Percentiles rank a stretch among this genome's conserved stretches.
phyloP scores from a whole-genome alignment of 2,329 filamentous ascomycete genomes.

The Talaromyces piceae region DNA sequence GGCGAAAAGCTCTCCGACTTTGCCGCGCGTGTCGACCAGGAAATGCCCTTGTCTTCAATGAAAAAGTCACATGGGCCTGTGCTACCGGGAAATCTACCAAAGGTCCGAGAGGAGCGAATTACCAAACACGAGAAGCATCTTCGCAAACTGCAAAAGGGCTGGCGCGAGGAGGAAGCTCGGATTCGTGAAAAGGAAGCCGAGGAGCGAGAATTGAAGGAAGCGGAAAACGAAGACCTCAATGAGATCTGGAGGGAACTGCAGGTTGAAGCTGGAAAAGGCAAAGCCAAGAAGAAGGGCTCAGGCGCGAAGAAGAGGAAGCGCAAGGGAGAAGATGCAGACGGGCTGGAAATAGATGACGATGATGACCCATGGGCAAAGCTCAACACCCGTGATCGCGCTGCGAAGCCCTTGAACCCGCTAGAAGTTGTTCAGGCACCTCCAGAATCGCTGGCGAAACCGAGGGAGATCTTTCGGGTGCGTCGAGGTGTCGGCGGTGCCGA shows the following conservation, averaged over 20 bases:
- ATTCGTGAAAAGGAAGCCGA: constrained; percentile 70
- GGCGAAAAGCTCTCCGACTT: constrained; percentile 81
- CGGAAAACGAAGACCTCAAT: constrained; percentile 60
- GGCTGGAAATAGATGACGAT: constrained; percentile 46
- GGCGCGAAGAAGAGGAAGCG: constrained; percentile 32
- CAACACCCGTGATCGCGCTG: constrained; percentile 47
- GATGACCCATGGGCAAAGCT: constrained; percentile 74
- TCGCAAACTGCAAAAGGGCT: constrained; percentile 50
- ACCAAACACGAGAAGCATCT: constrained; percentile 83
- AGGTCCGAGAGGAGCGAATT: constrained; percentile 48
- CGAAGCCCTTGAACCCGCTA: constrained; percentile 30
- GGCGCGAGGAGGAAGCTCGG: constrained; percentile 48
- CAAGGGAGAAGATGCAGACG: constrained; percentile 25
- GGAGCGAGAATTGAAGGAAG: constrained; percentile 69
- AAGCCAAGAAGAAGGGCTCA: constrained; percentile 41
- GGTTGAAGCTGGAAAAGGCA: constrained; percentile 45
- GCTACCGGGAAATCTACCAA: constrained; percentile 17
- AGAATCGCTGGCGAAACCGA: constrained; percentile 55
- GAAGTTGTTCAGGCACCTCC: constrained; percentile 68
- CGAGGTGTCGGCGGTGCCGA: constrained; percentile 57
- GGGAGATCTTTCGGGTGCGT: constrained; percentile 58
- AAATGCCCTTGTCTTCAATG: constrained; percentile 68
- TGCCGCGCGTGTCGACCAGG: constrained; percentile 71
- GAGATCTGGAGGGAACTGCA: constrained; percentile 59
- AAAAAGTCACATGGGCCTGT: constrained; percentile 45